Evolutionary conservation across 768 basidiomycete species (phyloP).

Genomic region (Phlegmacium glaucopus): DNA sequence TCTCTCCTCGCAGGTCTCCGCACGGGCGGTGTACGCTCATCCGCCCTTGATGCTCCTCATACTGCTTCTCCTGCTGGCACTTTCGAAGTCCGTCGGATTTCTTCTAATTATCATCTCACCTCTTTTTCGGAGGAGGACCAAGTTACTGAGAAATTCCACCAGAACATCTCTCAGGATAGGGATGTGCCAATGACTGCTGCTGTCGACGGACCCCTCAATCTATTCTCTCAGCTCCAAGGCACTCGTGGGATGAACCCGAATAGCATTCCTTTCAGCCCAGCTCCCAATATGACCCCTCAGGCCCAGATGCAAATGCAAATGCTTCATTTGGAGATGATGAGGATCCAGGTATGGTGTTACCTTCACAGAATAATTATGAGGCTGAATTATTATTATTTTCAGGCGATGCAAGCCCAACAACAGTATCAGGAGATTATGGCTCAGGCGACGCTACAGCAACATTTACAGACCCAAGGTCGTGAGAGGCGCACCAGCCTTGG

Average conservation of each 20-base stretch:
- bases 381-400: conserved; percentile 11
- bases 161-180: conserved; percentile 44
- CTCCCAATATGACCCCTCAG: conserved; percentile 43
- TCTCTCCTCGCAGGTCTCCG: conserved; percentile 87
- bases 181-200: conserved; percentile 66
- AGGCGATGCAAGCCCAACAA: conserved; percentile 74
- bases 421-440: conserved; percentile 66
- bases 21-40: conserved; percentile 86
- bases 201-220: conserved; percentile 63
- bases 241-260: conserved; percentile 49
- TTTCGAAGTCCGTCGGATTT: conserved; percentile 63
- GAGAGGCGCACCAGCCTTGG: conserved; percentile 45
- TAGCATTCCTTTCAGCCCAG: conserved; percentile 52
- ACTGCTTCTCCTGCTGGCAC: conserved; percentile 61
- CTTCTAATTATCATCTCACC: conserved; percentile 39
- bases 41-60: conserved; percentile 58
- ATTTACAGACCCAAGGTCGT: conserved; percentile 34
- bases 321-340: conserved; percentile 80
- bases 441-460: conserved; percentile 33
- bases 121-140: conserved; percentile 57
- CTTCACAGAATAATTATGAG: background rate
- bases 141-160: conserved; percentile 50
- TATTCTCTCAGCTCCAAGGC: conserved; percentile 62
- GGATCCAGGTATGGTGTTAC: conserved; percentile 60
- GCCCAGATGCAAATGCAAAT: conserved; percentile 71